Evolutionary conservation across 2,329 filamentous ascomycete genomes (phyloP).

Genomic region (Epichloe glyceriae): DNA sequence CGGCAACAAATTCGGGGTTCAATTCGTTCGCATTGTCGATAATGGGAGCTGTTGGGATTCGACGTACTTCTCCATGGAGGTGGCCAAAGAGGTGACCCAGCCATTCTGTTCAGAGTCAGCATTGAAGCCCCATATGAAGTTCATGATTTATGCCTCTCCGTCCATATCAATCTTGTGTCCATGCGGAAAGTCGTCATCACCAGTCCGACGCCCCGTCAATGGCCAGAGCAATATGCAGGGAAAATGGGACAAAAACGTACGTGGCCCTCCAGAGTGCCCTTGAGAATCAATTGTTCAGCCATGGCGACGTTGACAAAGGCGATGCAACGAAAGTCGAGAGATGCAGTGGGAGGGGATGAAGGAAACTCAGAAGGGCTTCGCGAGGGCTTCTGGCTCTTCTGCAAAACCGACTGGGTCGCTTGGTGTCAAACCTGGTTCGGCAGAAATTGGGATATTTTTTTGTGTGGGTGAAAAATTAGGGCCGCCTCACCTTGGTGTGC

Average conservation of each 20-base stretch:
- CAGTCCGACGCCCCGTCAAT: conserved; percentile 3
- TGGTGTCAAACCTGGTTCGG: conserved; percentile 11
- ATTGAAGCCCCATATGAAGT: neutral
- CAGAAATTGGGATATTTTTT: conserved; percentile 29
- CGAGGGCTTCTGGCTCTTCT: conserved; percentile 15
- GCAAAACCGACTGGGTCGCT: conserved; percentile 12
- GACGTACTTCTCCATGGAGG: conserved; percentile 93
- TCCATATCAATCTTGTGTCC: neutral
- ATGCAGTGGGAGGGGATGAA: conserved; percentile 22
- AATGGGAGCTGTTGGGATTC: neutral
- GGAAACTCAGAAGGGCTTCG: conserved; percentile 16
- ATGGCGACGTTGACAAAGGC: conserved; percentile 42
- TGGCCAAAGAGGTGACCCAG: conserved; percentile 98
- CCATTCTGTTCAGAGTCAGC: conserved; percentile 49
- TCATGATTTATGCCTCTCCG: neutral
- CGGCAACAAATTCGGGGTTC: neutral
- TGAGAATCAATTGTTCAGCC: conserved; percentile 91
- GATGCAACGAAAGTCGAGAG: conserved; percentile 20
- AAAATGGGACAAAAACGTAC: conserved; percentile 34
- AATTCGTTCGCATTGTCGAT: conserved; percentile 3
- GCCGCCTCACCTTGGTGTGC: conserved; percentile 17
- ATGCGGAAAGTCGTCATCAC: neutral
- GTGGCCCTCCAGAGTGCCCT: conserved; percentile 97
- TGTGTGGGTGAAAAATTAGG: conserved; percentile 42
- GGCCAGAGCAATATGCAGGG: conserved; percentile 6